Conservation (phyloP, 1,284 basidiomycete genomes). For the Phellopilus nigrolimitatus region DNA sequence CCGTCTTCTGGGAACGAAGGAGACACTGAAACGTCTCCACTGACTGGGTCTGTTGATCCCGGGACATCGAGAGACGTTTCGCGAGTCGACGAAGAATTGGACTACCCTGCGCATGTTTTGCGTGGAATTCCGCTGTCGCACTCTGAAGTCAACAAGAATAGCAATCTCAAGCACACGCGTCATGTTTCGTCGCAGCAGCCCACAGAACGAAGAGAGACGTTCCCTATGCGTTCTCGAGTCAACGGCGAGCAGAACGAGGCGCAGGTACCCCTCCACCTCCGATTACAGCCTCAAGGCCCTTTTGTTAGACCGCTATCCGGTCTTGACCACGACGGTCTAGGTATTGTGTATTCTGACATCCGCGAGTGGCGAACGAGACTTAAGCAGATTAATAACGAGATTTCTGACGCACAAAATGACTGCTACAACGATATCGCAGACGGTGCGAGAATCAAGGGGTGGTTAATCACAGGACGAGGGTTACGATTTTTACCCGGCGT, state of each 20-base stretch:
- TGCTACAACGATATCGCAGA: constrained; percentile 67
- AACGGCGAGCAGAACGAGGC: constrained; percentile 27
- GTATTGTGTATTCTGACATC: constrained; percentile 62
- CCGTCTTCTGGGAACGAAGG: constrained; percentile 25
- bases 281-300: constrained; percentile 61
- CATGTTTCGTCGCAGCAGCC: constrained; percentile 26
- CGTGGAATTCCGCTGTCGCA: not conserved
- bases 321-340: constrained; percentile 58
- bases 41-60: constrained; percentile 18
- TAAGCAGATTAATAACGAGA: constrained; percentile 67
- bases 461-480: constrained; percentile 71
- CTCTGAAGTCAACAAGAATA: constrained; percentile 4
- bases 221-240: constrained; percentile 43
- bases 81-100: not conserved
- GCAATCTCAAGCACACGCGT: not conserved
- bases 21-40: constrained; percentile 32
- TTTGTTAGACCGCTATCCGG: constrained; percentile 70
- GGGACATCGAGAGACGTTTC: constrained; percentile 5
- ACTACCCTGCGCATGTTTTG: constrained; percentile 2
- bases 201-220: constrained; percentile 53
- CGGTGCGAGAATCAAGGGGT: constrained; percentile 64
- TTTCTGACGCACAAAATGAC: constrained; percentile 57
- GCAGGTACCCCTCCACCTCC: constrained; percentile 59
- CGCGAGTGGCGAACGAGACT: constrained; percentile 61
- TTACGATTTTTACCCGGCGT: constrained; percentile 58